Conservation (phyloP, 257 asterid genomes). For the Haberlea rhodopensis region DNA sequence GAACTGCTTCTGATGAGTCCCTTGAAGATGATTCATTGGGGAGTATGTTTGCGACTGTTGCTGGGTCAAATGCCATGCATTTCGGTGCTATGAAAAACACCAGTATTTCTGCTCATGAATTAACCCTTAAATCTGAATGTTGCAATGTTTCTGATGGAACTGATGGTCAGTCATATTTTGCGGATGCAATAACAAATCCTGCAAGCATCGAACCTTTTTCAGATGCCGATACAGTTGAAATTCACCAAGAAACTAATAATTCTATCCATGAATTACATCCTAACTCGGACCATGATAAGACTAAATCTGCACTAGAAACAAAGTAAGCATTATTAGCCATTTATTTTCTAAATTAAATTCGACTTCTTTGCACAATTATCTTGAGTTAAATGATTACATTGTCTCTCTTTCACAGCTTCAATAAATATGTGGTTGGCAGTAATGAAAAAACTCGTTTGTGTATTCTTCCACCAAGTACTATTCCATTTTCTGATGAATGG, state of each 20-base stretch:
- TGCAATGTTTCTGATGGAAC: slow-evolving; percentile 32
- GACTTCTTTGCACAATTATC: slow-evolving; percentile 14
- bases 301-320: slow-evolving; percentile 31
- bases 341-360: slow-evolving; percentile 15
- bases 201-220: slow-evolving; percentile 32
- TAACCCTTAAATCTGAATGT: slow-evolving; percentile 31
- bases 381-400: slow-evolving; percentile 20
- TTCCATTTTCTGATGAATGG: slow-evolving; percentile 98
- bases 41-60: slow-evolving; percentile 27
- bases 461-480: slow-evolving; percentile 55
- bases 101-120: slow-evolving; percentile 28
- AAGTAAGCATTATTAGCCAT: slow-evolving; percentile 41
- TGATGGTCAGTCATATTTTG: slow-evolving; percentile 25
- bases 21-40: slow-evolving; percentile 27
- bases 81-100: slow-evolving; percentile 33
- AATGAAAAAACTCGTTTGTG: slow-evolving; percentile 30
- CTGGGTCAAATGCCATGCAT: slow-evolving; percentile 25
- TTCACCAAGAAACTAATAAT: slow-evolving; percentile 30
- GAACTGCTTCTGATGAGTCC: slow-evolving; percentile 26
- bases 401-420: slow-evolving; percentile 39
- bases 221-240: slow-evolving; percentile 28
- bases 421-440: slow-evolving; percentile 31
- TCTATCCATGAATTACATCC: slow-evolving; percentile 26
- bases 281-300: slow-evolving; percentile 30
- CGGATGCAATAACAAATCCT: slow-evolving; percentile 27